Evolutionary conservation across 768 basidiomycete genomes (phyloP).

Genomic region (Mycena floridula): DNA sequence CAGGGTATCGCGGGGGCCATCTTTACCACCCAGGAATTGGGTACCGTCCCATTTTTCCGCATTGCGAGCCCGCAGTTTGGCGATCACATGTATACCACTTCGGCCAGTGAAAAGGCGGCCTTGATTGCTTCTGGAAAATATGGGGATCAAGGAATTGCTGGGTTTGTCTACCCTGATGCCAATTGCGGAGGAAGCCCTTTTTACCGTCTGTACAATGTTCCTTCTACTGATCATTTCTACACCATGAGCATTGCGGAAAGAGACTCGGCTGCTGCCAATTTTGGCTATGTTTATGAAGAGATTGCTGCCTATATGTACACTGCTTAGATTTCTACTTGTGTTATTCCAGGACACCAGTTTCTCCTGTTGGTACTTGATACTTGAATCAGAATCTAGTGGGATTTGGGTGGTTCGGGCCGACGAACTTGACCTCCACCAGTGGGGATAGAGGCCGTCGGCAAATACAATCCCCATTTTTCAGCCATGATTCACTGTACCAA

Average conservation of each 20-base stretch:
- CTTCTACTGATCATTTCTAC: constrained; percentile 18
- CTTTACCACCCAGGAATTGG: constrained; percentile 4
- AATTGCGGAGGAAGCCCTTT: constrained; percentile 10
- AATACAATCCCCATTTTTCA: no score
- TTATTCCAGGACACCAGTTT: no score
- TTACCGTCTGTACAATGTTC: constrained; percentile 15
- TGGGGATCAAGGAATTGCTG: constrained; percentile 9
- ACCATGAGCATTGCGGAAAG: constrained; percentile 13
- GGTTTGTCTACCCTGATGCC: constrained; percentile 9
- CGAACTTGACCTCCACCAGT: no score
- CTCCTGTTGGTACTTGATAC: no score
- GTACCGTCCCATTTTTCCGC: constrained; percentile 16
- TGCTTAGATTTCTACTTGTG: no score
- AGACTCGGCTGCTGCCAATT: constrained; percentile 5
- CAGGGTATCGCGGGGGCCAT: constrained; percentile 14
- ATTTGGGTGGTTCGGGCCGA: no score
- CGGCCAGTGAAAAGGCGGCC: constrained; percentile 7
- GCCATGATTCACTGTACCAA: no score
- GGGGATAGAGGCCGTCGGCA: no score
- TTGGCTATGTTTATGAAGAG: constrained; percentile 11
- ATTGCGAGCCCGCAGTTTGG: constrained; percentile 2
- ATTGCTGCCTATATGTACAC: constrained; percentile 15
- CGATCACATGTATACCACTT: constrained; percentile 20
- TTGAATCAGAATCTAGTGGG: no score
- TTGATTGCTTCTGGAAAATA: constrained; percentile 10